Evolutionary conservation across 2,329 filamentous ascomycete species (phyloP).

Genomic region (Cladosporium sp.): DNA sequence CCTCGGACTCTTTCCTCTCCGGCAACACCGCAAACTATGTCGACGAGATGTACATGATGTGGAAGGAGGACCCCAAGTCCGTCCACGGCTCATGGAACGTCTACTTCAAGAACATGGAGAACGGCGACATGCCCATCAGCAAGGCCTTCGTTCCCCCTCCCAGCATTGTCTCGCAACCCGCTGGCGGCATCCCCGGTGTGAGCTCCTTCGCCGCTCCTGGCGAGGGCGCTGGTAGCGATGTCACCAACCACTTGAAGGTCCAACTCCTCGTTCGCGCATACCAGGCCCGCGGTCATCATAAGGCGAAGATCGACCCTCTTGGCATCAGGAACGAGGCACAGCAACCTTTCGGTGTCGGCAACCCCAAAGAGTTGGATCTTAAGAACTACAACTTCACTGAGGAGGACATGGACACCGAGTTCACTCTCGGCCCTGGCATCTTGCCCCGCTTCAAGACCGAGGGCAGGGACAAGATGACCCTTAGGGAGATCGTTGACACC

Average conservation of each 20-base stretch:
- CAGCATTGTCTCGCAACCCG: constrained; percentile 78
- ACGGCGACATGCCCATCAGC: constrained; percentile 93
- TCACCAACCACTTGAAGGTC: constrained; percentile 96
- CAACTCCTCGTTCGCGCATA: constrained; percentile 96
- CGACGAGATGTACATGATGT: constrained; percentile 98
- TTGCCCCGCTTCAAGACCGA: constrained; percentile 89
- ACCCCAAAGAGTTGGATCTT: constrained; percentile 87
- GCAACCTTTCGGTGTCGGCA: constrained; percentile 72
- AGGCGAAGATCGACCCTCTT: constrained; percentile 93
- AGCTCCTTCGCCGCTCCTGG: constrained; percentile 62
- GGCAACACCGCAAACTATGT: constrained; percentile 98
- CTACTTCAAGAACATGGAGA: constrained; percentile 99
- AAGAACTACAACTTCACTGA: constrained; percentile 95
- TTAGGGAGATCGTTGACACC: constrained; percentile 86
- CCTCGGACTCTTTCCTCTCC: constrained; percentile 93
- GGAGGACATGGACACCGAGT: constrained; percentile 88
- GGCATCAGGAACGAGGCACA: constrained; percentile 83
- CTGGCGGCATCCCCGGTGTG: constrained; percentile 70
- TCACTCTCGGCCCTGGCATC: constrained; percentile 88
- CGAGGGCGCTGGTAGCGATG: constrained; percentile 72
- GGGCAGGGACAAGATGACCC: constrained; percentile 87
- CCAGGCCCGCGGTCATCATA: constrained; percentile 96
- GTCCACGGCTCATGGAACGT: constrained; percentile 98
- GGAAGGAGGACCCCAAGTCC: constrained; percentile 88
- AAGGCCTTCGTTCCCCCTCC: constrained; percentile 96